Percentiles rank a stretch among this genome's conserved stretches.
Conservation (phyloP, 1,284 basidiomycete species). For the Laetiporus sulphureus region DNA sequence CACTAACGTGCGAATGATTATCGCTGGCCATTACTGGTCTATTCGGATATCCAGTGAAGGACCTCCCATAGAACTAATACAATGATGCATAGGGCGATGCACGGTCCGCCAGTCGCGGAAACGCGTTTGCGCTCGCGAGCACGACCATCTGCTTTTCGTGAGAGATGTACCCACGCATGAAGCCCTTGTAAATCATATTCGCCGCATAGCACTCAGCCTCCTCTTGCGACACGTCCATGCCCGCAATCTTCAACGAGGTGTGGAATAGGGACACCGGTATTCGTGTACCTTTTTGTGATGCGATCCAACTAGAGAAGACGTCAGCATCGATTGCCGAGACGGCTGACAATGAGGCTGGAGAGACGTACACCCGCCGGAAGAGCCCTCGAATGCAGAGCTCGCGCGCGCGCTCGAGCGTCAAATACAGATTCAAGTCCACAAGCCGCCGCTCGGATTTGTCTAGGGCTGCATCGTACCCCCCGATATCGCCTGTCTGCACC, state of each 20-base stretch:
- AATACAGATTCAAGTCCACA: conserved; percentile 78
- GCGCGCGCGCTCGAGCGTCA: conserved; percentile 83
- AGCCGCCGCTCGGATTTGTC: conserved; percentile 62
- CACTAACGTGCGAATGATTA: too few species aligned
- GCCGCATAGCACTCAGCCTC: conserved; percentile 94
- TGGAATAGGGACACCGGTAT: conserved; percentile 79
- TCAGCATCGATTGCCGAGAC: not conserved
- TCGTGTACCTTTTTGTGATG: conserved; percentile 62
- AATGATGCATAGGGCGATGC: conserved; percentile 41
- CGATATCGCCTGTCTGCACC: conserved; percentile 72
- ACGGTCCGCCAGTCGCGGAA: conserved; percentile 65
- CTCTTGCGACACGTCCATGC: conserved; percentile 52
- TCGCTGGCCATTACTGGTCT: too few species aligned
- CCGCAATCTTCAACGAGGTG: conserved; percentile 60
- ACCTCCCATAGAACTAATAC: too few species aligned
- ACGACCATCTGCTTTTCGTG: conserved; percentile 94
- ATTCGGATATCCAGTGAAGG: too few species aligned
- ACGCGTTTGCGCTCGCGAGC: conserved; percentile 75
- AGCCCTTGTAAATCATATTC: conserved; percentile 91
- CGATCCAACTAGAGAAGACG: conserved; percentile 60
- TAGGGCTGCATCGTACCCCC: conserved; percentile 76
- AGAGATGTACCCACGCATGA: conserved; percentile 92
- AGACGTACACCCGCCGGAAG: conserved; percentile 78
- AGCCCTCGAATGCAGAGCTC: conserved; percentile 83
- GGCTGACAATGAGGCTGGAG: not conserved